Conservation (phyloP, 352 stramenopile genomes). For the Phytophthora lateralis region DNA sequence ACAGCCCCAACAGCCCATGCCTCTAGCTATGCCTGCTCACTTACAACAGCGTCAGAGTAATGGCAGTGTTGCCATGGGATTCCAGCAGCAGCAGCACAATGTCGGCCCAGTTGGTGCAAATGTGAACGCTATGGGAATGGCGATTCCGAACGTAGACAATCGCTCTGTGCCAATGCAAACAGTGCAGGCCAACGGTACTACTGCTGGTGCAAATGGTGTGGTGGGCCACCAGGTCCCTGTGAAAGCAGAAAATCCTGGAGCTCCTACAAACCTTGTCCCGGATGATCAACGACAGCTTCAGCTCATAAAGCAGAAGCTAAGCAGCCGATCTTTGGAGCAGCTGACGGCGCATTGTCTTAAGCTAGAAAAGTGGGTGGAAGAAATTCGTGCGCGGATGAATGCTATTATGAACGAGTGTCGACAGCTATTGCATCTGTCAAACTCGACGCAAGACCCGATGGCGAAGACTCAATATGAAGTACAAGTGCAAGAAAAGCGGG, state of each 20-base stretch:
- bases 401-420: conserved; percentile 84
- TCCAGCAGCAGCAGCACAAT: conserved; percentile 38
- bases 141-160: conserved; percentile 34
- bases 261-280: conserved; percentile 54
- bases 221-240: conserved; percentile 24
- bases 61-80: conserved; percentile 19
- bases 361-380: conserved; percentile 79
- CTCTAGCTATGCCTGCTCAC: conserved; percentile 35
- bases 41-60: conserved; percentile 36
- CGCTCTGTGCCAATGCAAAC: conserved; percentile 9
- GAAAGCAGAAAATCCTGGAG: conserved; percentile 29
- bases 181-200: conserved; percentile 13
- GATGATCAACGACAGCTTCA: conserved; percentile 76
- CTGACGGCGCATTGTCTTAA: conserved; percentile 83
- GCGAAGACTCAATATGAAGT: conserved; percentile 69
- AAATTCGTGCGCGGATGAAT: conserved; percentile 82
- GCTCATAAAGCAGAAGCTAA: conserved; percentile 76
- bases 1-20: conserved; percentile 21
- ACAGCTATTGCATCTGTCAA: conserved; percentile 76
- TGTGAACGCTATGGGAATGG: conserved; percentile 32
- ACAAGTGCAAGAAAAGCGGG: conserved; percentile 73
- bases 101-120: conserved; percentile 12
- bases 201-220: conserved; percentile 12
- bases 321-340: conserved; percentile 70
- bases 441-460: conserved; percentile 69